These are phyloP conservation scores for Basipetospora chlamydospora DNA, from an alignment of 2,329 filamentous ascomycete genomes.

Conservation along the genomic window DNA sequence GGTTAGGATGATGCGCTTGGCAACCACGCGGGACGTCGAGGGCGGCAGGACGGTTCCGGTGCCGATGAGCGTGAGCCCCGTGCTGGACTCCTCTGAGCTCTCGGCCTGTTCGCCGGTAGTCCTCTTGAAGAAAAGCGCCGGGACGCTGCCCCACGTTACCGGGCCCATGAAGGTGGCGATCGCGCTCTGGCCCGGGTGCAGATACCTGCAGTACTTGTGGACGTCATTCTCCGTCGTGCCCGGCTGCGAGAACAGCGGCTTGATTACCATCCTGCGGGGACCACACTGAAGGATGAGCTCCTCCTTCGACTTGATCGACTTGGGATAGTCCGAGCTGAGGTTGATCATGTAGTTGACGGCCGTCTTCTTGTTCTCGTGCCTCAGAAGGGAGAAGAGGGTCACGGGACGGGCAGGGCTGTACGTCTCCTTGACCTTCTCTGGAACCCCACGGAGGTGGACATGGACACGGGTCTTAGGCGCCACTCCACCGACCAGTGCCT, in stretches of 20 bases:
- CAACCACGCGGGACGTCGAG: slow-evolving; percentile 63
- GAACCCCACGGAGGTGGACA: slow-evolving; percentile 50
- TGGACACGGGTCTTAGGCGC: slow-evolving; percentile 70
- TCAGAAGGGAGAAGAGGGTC: slow-evolving; percentile 70
- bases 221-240: slow-evolving; percentile 91
- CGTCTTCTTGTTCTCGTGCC: slow-evolving; percentile 90
- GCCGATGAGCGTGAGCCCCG: slow-evolving; percentile 57
- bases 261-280: slow-evolving; percentile 71
- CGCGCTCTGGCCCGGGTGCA: slow-evolving; percentile 80
- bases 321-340: slow-evolving; percentile 60
- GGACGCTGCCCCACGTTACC: slow-evolving; percentile 84
- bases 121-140: slow-evolving; percentile 73
- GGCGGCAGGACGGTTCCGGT: slow-evolving; percentile 80
- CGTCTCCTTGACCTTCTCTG: slow-evolving; percentile 25
- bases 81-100: slow-evolving; percentile 26
- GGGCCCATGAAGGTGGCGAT: slow-evolving; percentile 85
- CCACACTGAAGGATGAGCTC: slow-evolving; percentile 87
- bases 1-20: slow-evolving; percentile 85
- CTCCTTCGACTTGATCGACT: slow-evolving; percentile 79
- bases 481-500: slow-evolving; percentile 81
- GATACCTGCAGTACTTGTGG: slow-evolving; percentile 86
- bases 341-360: slow-evolving; percentile 82
- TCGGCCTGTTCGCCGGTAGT: slow-evolving; percentile 26
- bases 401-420: slow-evolving; percentile 43
- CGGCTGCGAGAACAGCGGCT: slow-evolving; percentile 78